Evolutionary conservation across 441 rosid genomes (phyloP).

Genomic region (Eruca vesicaria): DNA sequence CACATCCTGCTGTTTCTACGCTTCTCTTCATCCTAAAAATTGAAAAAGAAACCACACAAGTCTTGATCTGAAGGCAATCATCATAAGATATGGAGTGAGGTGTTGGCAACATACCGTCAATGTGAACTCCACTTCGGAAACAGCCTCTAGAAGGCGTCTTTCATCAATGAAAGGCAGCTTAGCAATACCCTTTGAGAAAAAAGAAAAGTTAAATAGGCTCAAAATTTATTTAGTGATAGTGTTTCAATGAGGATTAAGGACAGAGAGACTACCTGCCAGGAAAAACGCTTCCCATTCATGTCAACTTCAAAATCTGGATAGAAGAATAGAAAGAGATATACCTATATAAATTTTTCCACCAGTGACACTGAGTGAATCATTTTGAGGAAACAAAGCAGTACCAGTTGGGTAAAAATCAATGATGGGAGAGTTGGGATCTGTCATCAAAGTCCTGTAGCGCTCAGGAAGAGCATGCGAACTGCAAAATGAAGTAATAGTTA

Average conservation of each 20-base stretch:
- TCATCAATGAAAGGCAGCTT: constrained; percentile 97
- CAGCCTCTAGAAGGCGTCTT: constrained; percentile 83
- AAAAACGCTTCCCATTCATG: constrained; percentile 91
- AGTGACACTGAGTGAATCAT: background rate
- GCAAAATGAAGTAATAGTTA: constrained; percentile 33
- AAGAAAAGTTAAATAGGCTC: constrained; percentile 7
- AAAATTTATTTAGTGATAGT: background rate
- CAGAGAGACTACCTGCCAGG: constrained; percentile 78
- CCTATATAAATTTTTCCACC: background rate
- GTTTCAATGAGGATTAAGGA: constrained; percentile 18
- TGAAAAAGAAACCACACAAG: background rate
- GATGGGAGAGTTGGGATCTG: constrained; percentile 88
- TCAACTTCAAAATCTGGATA: constrained; percentile 87
- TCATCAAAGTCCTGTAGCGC: constrained; percentile 83
- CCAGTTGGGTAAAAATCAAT: constrained; percentile 93
- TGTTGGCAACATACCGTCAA: constrained; percentile 63
- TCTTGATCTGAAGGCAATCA: background rate
- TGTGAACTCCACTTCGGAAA: constrained; percentile 69
- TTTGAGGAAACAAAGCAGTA: constrained; percentile 36
- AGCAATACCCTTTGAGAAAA: constrained; percentile 73
- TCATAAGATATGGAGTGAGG: background rate
- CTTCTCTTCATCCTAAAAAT: constrained; percentile 75
- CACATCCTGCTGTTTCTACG: constrained; percentile 81
- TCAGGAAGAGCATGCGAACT: constrained; percentile 97
- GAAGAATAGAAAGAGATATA: background rate